phyloP scores from a whole-genome alignment of 176 grass and related monocot genomes.

The Neostapfia colusana region DNA sequence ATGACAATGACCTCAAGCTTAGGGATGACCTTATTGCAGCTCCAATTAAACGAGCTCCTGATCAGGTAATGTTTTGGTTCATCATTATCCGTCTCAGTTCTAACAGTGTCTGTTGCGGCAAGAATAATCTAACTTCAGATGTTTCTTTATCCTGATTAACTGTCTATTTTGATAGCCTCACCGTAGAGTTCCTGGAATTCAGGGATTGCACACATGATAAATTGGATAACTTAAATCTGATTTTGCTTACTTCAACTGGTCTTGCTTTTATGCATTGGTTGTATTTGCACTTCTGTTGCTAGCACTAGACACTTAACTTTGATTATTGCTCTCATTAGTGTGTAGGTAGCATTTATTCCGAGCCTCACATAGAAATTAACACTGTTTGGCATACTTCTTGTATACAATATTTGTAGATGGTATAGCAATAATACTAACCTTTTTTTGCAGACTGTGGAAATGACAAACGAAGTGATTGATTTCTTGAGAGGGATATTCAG shows the following conservation, averaged over 20 bases:
- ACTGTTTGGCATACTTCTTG: neutral
- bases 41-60: slow-evolving; percentile 76
- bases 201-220: neutral
- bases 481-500: slow-evolving; percentile 82
- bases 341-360: neutral
- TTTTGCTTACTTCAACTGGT: too few relatives aligned
- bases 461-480: slow-evolving; percentile 72
- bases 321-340: neutral
- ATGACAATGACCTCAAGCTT: slow-evolving; percentile 94
- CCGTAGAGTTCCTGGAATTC: neutral
- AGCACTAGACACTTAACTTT: neutral
- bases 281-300: neutral
- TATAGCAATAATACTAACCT: neutral
- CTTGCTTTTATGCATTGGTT: too few relatives aligned
- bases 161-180: neutral
- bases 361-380: neutral
- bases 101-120: neutral
- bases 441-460: slow-evolving; percentile 75
- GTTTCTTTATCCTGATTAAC: neutral
- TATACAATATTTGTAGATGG: neutral
- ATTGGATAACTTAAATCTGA: neutral
- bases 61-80: slow-evolving; percentile 68
- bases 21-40: slow-evolving; percentile 82
- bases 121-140: neutral
- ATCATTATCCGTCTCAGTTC: slow-evolving; percentile 6